phyloP scores from a whole-genome alignment of 257 asterid genomes.

The Coffea canephora region DNA sequence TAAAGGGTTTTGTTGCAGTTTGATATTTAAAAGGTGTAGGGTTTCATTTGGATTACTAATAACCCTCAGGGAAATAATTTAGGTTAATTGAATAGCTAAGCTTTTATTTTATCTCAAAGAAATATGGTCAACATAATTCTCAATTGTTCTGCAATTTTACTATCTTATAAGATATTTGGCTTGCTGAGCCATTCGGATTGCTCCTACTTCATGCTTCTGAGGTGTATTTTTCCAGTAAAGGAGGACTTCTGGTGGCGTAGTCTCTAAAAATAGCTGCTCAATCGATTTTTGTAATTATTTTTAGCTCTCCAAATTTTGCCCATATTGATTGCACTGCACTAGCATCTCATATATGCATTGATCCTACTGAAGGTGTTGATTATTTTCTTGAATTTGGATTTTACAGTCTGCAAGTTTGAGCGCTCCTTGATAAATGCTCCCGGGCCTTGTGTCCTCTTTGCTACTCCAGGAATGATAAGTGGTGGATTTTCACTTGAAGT shows the following conservation, averaged over 20 bases:
- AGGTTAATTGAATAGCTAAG: not conserved
- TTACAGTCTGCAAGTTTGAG: conserved; percentile 72
- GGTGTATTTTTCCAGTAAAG: not conserved
- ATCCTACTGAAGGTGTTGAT: not conserved
- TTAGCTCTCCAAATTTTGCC: not conserved
- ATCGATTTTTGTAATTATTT: not conserved
- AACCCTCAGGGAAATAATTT: not conserved
- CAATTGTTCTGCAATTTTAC: not conserved
- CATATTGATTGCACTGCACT: not conserved
- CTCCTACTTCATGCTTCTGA: not conserved
- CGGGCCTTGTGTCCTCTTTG: conserved; percentile 95
- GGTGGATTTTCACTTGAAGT: conserved; percentile 97
- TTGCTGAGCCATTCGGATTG: not conserved
- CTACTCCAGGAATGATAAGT: conserved; percentile 92
- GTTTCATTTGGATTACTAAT: not conserved
- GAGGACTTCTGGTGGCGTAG: not conserved
- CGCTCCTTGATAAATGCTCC: conserved; percentile 80
- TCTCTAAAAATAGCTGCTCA: not conserved
- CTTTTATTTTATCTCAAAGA: not conserved
- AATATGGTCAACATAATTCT: not conserved
- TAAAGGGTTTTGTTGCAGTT: not conserved
- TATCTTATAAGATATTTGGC: not conserved
- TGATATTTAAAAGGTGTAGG: not conserved
- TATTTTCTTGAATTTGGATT: conserved; percentile 17
- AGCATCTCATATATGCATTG: not conserved